Evolutionary conservation across 768 basidiomycete genomes (phyloP).

Genomic region (Strobilomyces echinocephalus): DNA sequence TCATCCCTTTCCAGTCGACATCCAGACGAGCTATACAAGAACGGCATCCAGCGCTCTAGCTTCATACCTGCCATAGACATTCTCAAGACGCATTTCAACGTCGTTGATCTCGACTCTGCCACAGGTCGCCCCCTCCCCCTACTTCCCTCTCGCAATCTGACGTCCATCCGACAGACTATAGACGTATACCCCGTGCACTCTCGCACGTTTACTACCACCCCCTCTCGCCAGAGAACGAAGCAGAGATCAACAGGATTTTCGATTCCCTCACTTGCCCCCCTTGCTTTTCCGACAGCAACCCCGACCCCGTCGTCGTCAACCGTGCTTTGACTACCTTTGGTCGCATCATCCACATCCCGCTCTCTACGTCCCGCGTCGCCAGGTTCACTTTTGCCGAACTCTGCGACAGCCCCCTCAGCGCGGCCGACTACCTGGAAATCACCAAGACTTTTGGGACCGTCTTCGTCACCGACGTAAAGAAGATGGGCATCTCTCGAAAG

Average conservation of each 20-base stretch:
- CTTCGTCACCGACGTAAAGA: slow-evolving; percentile 82
- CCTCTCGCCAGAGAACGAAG: slow-evolving; percentile 54
- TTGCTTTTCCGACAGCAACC: slow-evolving; percentile 24
- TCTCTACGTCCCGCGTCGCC: slow-evolving; percentile 75
- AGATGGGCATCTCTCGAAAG: slow-evolving; percentile 82
- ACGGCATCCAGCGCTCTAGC: slow-evolving; percentile 92
- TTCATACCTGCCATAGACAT: slow-evolving; percentile 95
- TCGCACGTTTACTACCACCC: slow-evolving; percentile 93
- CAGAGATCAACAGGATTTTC: slow-evolving; percentile 84
- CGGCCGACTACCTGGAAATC: slow-evolving; percentile 94
- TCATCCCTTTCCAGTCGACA: slow-evolving; percentile 62
- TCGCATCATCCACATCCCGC: slow-evolving; percentile 70
- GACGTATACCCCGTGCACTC: slow-evolving; percentile 87
- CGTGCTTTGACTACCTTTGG: slow-evolving; percentile 87
- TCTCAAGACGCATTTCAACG: slow-evolving; percentile 79
- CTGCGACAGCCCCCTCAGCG: slow-evolving; percentile 85
- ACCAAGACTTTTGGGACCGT: slow-evolving; percentile 84
- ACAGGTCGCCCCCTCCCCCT: slow-evolving; percentile 53
- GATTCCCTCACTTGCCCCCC: slow-evolving; percentile 55
- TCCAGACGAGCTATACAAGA: slow-evolving; percentile 96
- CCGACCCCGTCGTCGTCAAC: slow-evolving; percentile 52
- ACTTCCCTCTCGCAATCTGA: not conserved
- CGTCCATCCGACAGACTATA: slow-evolving; percentile 65
- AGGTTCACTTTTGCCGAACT: slow-evolving; percentile 82
- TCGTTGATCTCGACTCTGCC: slow-evolving; percentile 92